phyloP scores from a whole-genome alignment of 306 rosid genomes.

The Sphenostylis stenocarpa region DNA sequence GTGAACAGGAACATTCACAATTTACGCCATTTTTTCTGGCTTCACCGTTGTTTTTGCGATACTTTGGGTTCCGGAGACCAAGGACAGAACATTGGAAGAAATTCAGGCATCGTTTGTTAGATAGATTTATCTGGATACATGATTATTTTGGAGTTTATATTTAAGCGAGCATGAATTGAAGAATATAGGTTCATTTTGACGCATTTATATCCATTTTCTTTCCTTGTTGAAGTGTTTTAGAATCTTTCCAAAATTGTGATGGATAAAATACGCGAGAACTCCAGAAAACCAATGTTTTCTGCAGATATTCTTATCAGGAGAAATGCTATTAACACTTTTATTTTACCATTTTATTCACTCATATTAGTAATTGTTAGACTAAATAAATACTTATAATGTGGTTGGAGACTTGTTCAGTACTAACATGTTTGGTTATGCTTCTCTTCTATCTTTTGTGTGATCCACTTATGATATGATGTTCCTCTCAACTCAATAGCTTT shows the following conservation, averaged over 20 bases:
- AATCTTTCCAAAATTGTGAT: not conserved
- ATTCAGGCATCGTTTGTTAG: conserved; percentile 62
- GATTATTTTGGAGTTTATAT: not conserved
- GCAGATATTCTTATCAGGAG: not conserved
- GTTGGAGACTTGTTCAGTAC: too few relatives aligned
- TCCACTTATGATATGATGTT: too few relatives aligned
- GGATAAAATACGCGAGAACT: too few relatives aligned
- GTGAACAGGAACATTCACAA: conserved; percentile 66
- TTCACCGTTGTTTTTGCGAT: conserved; percentile 45
- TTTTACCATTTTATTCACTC: too few relatives aligned
- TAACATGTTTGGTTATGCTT: too few relatives aligned
- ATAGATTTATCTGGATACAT: conserved; percentile 17
- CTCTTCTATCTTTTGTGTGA: too few relatives aligned
- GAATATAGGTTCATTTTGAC: too few relatives aligned
- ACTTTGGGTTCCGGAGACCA: conserved; percentile 79
- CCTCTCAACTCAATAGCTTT: too few relatives aligned
- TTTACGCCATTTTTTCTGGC: conserved; percentile 51
- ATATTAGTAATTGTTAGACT: too few relatives aligned
- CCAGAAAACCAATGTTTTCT: not conserved
- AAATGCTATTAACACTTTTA: not conserved
- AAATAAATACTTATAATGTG: too few relatives aligned
- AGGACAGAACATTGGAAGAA: conserved; percentile 72
- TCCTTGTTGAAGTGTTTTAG: not conserved
- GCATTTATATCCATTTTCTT: not conserved
- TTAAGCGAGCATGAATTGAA: not conserved